Conservation (phyloP, 192 early-diverging fungal species). For the Diversispora eburnea region DNA sequence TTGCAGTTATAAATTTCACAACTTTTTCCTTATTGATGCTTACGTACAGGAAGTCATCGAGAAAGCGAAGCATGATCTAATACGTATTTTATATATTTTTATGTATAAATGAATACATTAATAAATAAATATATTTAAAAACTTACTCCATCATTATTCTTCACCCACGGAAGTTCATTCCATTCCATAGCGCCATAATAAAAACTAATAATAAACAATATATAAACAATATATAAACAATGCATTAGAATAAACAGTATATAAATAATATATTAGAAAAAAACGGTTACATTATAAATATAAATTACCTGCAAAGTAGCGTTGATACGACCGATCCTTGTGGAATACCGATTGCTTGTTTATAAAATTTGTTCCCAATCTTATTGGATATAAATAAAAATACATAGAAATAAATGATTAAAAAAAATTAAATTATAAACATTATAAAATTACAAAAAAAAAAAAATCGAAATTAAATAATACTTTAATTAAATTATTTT, state of each 20-base stretch:
- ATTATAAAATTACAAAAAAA: not conserved
- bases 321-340: slow-evolving; percentile 15
- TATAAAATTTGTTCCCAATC: slow-evolving; percentile 7
- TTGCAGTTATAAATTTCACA: slow-evolving; percentile 5
- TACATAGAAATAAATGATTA: not conserved
- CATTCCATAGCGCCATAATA: slow-evolving; percentile 8
- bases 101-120: not conserved
- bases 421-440: not conserved
- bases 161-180: not conserved
- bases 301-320: not conserved
- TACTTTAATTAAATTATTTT: not conserved
- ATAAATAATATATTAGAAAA: not conserved
- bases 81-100: not conserved
- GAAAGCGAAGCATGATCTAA: not conserved
- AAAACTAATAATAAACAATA: not conserved
- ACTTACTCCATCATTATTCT: slow-evolving; percentile 8
- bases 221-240: not conserved
- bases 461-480: not conserved
- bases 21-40: slow-evolving; percentile 1
- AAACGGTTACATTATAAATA: not conserved
- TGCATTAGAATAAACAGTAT: not conserved
- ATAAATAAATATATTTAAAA: not conserved
- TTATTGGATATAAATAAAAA: not conserved
- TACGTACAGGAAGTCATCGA: slow-evolving; percentile 16
- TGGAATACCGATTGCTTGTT: slow-evolving; percentile 1